Conservation (phyloP, 1,284 basidiomycete genomes). For the Malassezia yamatoensis region DNA sequence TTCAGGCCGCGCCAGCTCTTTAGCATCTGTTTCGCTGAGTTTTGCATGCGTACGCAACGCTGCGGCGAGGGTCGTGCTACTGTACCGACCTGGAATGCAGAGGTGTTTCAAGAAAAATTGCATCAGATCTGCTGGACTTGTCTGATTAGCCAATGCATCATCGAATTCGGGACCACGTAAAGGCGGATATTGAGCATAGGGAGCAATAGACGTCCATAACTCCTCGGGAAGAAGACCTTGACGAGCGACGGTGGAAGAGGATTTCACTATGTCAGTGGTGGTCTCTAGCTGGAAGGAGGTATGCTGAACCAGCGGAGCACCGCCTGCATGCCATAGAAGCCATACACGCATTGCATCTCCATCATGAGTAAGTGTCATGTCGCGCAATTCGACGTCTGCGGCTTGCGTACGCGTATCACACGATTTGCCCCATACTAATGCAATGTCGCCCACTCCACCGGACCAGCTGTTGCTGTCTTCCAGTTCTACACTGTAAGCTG, state of each 20-base stretch:
- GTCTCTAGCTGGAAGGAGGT: slow-evolving; percentile 19
- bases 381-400: slow-evolving; percentile 35
- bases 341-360: slow-evolving; percentile 28
- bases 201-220: slow-evolving; percentile 29
- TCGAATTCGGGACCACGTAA: slow-evolving; percentile 35
- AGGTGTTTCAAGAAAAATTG: slow-evolving; percentile 33
- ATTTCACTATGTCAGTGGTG: background rate
- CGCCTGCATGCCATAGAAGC: slow-evolving; percentile 39
- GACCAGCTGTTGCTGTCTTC: slow-evolving; percentile 29
- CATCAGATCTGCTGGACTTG: slow-evolving; percentile 18
- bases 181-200: slow-evolving; percentile 24
- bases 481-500: slow-evolving; percentile 36
- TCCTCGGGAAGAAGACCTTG: slow-evolving; percentile 16
- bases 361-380: slow-evolving; percentile 25
- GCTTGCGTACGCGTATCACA: slow-evolving; percentile 30
- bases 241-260: slow-evolving; percentile 9
- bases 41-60: slow-evolving; percentile 13
- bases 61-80: slow-evolving; percentile 19
- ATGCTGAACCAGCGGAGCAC: slow-evolving; percentile 21
- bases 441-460: slow-evolving; percentile 32
- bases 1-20: slow-evolving; percentile 15
- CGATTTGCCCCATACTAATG: slow-evolving; percentile 32
- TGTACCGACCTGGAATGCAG: slow-evolving; percentile 35
- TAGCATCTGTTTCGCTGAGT: slow-evolving; percentile 19
- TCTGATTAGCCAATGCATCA: slow-evolving; percentile 25